A percentile compares a stretch with the other conserved stretches of the same genome.
Evolutionary conservation across 2,329 filamentous ascomycete species (phyloP).

Genomic region (Alternaria gansuensis): DNA sequence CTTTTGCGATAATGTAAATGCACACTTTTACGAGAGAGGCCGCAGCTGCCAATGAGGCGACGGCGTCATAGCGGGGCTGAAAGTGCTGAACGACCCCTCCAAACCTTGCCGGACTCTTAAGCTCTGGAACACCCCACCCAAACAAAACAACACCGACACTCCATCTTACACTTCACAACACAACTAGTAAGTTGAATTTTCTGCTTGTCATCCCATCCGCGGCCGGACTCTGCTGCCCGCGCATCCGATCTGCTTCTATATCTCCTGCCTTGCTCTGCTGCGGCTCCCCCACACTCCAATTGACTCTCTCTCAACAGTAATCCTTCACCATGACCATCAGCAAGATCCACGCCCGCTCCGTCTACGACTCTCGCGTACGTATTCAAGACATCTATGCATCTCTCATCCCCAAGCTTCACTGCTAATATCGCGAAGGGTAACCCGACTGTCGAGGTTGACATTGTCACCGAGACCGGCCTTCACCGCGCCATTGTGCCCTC

Average conservation of each 20-base stretch:
- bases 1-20: slow-evolving; percentile 38
- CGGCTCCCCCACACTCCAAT: slow-evolving; percentile 31
- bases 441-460: slow-evolving; percentile 98
- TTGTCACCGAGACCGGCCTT: slow-evolving; percentile 94
- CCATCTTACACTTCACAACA: slow-evolving; percentile 28
- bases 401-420: not conserved
- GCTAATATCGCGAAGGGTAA: slow-evolving; percentile 65
- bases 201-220: slow-evolving; percentile 43
- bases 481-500: slow-evolving; percentile 98
- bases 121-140: slow-evolving; percentile 33
- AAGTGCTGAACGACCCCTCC: slow-evolving; percentile 37
- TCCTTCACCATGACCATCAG: slow-evolving; percentile 73
- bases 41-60: slow-evolving; percentile 34
- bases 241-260: slow-evolving; percentile 38
- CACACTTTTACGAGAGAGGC: slow-evolving; percentile 36
- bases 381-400: not conserved
- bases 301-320: slow-evolving; percentile 32
- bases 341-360: slow-evolving; percentile 72
- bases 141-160: slow-evolving; percentile 40
- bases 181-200: slow-evolving; percentile 48
- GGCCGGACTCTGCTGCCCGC: slow-evolving; percentile 44
- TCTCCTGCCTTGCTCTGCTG: slow-evolving; percentile 30
- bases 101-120: slow-evolving; percentile 33
- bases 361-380: slow-evolving; percentile 86
- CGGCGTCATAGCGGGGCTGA: slow-evolving; percentile 37